Conservation (phyloP, 208 protist species). For the Leishmania braziliensis region DNA sequence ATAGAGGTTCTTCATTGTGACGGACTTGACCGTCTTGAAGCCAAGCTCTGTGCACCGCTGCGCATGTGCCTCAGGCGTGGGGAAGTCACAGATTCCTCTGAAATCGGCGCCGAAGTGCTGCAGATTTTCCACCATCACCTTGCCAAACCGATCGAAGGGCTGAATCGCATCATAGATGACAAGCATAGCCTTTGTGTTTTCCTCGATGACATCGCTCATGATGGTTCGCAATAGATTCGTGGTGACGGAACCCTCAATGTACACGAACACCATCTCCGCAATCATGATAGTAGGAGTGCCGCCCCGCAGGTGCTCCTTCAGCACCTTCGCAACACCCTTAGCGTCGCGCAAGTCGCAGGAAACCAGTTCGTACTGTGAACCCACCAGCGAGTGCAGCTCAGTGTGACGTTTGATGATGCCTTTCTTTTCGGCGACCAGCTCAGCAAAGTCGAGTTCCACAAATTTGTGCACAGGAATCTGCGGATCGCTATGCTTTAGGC, state of each 20-base stretch:
- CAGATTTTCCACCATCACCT: constrained; percentile 89
- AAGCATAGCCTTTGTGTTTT: constrained; percentile 48
- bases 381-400: constrained; percentile 37
- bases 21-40: constrained; percentile 60
- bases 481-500: constrained; percentile 59
- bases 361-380: constrained; percentile 60
- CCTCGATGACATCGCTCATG: constrained; percentile 55
- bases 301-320: constrained; percentile 49
- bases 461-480: constrained; percentile 62
- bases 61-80: constrained; percentile 69
- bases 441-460: constrained; percentile 85
- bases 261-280: constrained; percentile 92
- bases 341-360: constrained; percentile 67
- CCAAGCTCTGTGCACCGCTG: constrained; percentile 71
- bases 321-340: constrained; percentile 37
- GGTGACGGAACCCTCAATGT: constrained; percentile 73
- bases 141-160: constrained; percentile 86
- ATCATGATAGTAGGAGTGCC: constrained; percentile 78
- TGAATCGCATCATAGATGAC: constrained; percentile 89
- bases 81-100: constrained; percentile 73
- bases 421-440: constrained; percentile 79
- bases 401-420: constrained; percentile 51
- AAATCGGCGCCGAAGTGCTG: constrained; percentile 61
- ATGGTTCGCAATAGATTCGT: constrained; percentile 62
- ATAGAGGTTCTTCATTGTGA: constrained; percentile 83